phyloP scores from a whole-genome alignment of 768 basidiomycete species.

The Pleurotus ostreatus region DNA sequence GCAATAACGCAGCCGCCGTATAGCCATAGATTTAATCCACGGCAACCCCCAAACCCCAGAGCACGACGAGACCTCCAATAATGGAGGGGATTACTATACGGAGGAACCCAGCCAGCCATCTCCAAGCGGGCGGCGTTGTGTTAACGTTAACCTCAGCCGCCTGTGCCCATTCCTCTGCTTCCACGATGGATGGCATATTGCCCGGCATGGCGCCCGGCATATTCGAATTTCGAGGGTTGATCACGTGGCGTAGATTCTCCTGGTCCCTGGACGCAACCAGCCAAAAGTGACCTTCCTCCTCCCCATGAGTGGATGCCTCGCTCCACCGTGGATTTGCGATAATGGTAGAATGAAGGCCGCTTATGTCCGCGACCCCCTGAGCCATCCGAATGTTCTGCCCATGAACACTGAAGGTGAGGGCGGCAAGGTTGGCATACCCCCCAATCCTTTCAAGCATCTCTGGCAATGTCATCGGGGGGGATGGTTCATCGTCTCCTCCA shows the following conservation, averaged over 20 bases:
- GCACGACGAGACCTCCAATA: constrained; percentile 8
- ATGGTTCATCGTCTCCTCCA: not conserved
- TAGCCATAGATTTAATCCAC: too few species aligned
- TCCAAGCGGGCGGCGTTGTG: not conserved
- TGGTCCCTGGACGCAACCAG: constrained; percentile 26
- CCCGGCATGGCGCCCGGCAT: constrained; percentile 16
- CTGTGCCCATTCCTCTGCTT: constrained; percentile 1
- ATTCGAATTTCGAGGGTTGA: constrained; percentile 19
- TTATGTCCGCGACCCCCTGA: constrained; percentile 14
- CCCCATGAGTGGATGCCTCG: not conserved
- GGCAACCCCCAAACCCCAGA: not conserved
- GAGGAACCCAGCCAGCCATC: constrained; percentile 5
- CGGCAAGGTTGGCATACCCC: not conserved
- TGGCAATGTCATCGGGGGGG: not conserved
- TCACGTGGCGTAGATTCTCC: constrained; percentile 21
- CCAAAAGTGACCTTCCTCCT: constrained; percentile 15
- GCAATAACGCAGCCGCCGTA: too few species aligned
- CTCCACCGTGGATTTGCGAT: constrained; percentile 10
- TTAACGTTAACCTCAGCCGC: not conserved
- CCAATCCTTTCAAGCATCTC: constrained; percentile 5
- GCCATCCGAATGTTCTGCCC: constrained; percentile 16
- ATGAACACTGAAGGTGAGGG: constrained; percentile 22
- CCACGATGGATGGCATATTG: not conserved
- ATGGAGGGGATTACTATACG: constrained; percentile 5
- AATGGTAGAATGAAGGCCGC: constrained; percentile 23